Base-by-base conservation (phyloP, 1,284 basidiomycete species). In the Trichosporon coremiiforme region DNA sequence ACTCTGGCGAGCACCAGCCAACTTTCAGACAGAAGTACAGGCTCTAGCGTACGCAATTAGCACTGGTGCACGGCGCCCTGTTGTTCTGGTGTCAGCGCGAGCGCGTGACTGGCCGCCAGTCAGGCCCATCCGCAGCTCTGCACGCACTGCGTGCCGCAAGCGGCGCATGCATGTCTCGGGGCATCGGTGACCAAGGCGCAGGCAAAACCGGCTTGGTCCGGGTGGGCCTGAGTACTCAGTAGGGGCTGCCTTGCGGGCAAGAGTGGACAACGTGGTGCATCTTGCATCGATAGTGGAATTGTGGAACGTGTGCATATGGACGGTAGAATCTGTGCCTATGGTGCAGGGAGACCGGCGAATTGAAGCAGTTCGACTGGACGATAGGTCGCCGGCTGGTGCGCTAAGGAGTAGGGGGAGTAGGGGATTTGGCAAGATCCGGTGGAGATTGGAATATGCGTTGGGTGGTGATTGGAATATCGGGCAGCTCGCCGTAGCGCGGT, bases 401-500 rank as follows among this genome's bases (percentile, higher is more conserved):
- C 36, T 38, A 38, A 53, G 9, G 50, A 13, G 20, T 25, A 25
- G 25, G 25, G 25, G 25, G 25, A 25, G 10, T 17, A 53, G 50
- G 50, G 35, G 36, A 10, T 20, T 53, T 53, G 50, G 50, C 50
- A 53, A 53, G 50, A 53, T 53, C 50, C 50, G 50, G 22, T 53
- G 50, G 20, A 25, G 50, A 53, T 53, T 53, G 50, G 50, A 53
- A 53, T 53, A 53, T 53, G 50, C 20, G 2, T 6, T 4, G 7
- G 45, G 20, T 47, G 45, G 45, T 13, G 50, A 53, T 53, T 53
- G 50, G 50, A 53, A 53, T 53, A 53, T 53, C 50, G 50, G 50
- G 15, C 8, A 53, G 20, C 50, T 53, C 50, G 50, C 50, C 50
- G 50, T 53, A 25, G n/a, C 20, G 45, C 47, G 13, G 47, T 53